phyloP scores from a whole-genome alignment of 768 basidiomycete species.

The Lentinula lateritia region DNA sequence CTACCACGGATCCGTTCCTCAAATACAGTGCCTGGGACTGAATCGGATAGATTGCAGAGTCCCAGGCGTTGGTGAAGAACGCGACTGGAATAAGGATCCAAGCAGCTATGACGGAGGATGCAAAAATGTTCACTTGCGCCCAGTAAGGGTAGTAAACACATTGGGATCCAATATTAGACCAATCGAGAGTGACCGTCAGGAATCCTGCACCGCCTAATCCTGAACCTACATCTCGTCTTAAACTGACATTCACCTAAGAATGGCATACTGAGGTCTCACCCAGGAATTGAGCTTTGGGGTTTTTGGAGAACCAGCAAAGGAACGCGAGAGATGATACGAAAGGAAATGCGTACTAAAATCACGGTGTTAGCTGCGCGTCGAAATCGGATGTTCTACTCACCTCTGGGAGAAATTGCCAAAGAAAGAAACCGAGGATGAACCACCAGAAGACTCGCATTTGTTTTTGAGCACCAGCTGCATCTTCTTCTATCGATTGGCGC shows the following conservation, averaged over 20 bases:
- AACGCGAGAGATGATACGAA: conserved; percentile 19
- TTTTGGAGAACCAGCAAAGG: conserved; percentile 19
- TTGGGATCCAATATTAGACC: conserved; percentile 19
- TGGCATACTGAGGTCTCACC: not conserved
- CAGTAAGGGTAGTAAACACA: conserved; percentile 20
- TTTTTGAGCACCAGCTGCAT: conserved; percentile 8
- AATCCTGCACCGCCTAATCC: conserved; percentile 19
- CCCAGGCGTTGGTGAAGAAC: conserved; percentile 17
- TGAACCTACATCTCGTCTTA: conserved; percentile 12
- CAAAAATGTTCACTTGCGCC: conserved; percentile 18
- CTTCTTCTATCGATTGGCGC: conserved; percentile 4
- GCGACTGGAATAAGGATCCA: conserved; percentile 19
- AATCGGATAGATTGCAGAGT: conserved; percentile 16
- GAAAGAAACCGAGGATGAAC: conserved; percentile 4
- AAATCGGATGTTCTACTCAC: not conserved
- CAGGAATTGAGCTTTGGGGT: conserved; percentile 15
- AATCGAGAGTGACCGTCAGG: conserved; percentile 18
- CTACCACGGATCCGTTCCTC: conserved; percentile 10
- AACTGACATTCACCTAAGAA: not conserved
- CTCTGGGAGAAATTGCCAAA: conserved; percentile 18
- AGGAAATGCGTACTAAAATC: conserved; percentile 17
- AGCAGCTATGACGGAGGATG: conserved; percentile 15
- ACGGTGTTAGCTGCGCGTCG: not conserved
- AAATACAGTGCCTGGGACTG: conserved; percentile 14
- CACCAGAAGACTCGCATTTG: conserved; percentile 22